Conservation (phyloP, 768 basidiomycete genomes). For the Leccinum ochraceum region DNA sequence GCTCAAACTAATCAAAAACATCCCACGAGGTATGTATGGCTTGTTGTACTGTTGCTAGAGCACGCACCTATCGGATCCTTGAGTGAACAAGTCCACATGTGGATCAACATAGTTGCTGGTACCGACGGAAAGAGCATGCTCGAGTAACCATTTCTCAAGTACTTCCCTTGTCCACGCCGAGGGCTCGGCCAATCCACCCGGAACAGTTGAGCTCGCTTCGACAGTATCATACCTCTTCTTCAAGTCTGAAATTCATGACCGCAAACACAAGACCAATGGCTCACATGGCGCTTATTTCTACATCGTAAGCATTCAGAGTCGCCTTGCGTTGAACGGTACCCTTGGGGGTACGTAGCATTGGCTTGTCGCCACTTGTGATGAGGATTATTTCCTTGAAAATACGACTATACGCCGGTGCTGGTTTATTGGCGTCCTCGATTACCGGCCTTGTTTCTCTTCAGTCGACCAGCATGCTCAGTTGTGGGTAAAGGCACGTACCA, state of each 20-base stretch:
- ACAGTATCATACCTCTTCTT: constrained; percentile 33
- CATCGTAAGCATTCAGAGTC: constrained; percentile 39
- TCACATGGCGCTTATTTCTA: constrained; percentile 51
- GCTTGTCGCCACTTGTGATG: constrained; percentile 41
- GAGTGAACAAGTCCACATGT: constrained; percentile 30
- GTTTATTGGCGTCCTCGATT: constrained; percentile 46
- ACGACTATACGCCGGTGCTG: constrained; percentile 43
- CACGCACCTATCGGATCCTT: constrained; percentile 41
- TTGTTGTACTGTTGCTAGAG: not conserved
- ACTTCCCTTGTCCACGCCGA: constrained; percentile 23
- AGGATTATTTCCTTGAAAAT: constrained; percentile 58
- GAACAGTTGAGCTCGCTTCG: constrained; percentile 24
- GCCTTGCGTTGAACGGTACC: constrained; percentile 45
- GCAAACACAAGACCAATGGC: not conserved
- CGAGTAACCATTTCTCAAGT: constrained; percentile 30
- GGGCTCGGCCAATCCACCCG: constrained; percentile 25
- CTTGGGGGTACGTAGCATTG: constrained; percentile 45
- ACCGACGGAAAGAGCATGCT: constrained; percentile 23
- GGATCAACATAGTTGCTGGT: constrained; percentile 7
- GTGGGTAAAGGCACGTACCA: constrained; percentile 24
- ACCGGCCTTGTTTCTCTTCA: constrained; percentile 29
- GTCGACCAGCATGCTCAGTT: not conserved
- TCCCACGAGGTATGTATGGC: no score
- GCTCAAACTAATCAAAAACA: constrained; percentile 22
- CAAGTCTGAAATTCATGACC: not conserved